phyloP scores from a whole-genome alignment of 495 filamentous ascomycete species.

The Neurospora pannonica region DNA sequence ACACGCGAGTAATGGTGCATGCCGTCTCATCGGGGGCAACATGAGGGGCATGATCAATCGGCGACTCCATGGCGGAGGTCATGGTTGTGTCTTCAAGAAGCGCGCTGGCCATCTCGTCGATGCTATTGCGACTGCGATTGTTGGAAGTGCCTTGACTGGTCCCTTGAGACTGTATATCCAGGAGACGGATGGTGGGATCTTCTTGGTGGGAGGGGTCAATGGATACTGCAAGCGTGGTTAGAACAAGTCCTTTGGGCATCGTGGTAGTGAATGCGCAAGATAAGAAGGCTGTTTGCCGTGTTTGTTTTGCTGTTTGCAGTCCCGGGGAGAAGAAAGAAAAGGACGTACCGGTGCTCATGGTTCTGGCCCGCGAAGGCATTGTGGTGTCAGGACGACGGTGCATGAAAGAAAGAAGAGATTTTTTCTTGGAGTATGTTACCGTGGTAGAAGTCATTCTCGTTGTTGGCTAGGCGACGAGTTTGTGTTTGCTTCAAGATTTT shows the following conservation, averaged over 20 bases:
- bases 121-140: slow-evolving; percentile 12
- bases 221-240: background rate
- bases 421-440: slow-evolving; percentile 7
- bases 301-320: background rate
- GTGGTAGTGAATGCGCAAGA: background rate
- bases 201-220: background rate
- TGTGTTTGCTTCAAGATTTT: background rate
- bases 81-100: slow-evolving; percentile 19
- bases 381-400: background rate
- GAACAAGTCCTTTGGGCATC: background rate
- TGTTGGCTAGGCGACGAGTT: background rate
- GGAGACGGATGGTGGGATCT: background rate
- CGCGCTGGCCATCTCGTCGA: slow-evolving; percentile 25
- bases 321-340: background rate
- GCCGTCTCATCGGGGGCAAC: background rate
- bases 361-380: background rate
- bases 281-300: background rate
- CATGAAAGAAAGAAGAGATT: slow-evolving; percentile 2
- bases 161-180: background rate
- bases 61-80: background rate
- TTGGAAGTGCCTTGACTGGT: background rate
- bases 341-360: background rate
- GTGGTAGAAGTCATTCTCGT: slow-evolving; percentile 7
- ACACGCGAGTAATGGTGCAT: background rate
- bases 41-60: background rate